Base-by-base conservation (phyloP, 2,329 filamentous ascomycete genomes). In the Sclerotinia minor region DNA sequence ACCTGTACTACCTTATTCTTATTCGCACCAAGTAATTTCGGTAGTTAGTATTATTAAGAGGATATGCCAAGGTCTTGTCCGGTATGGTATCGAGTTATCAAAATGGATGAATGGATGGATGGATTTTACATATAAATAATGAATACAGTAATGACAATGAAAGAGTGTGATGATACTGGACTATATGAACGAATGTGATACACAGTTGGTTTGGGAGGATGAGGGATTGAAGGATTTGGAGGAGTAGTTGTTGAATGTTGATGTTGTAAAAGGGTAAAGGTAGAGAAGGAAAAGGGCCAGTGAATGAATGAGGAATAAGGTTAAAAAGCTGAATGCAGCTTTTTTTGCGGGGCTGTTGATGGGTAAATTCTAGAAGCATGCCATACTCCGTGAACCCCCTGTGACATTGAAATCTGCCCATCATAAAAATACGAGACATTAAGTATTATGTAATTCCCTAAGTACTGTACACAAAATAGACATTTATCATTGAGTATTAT, bases 21-120 rank as follows among this genome's bases (percentile, higher is more conserved):
- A 5, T 49, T 47, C n/a, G 38, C 45, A 44, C 5, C 38, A 47
- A 55, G 38, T 57, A 65, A 65, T 65, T 57, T 65, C 63, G 50
- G 50, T 24, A 35, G 63, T 41, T 32, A n/a, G 7, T 44, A 19
- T 50, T n/a, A 24, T 44, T 57, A 21, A 38, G 21, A 55, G 35
- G 13, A 65, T 24, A 13, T 65, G 35, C 35, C 61, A 64, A 44
- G 44, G 44, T 35, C 24, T 61, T 17, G 58, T 49, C 49, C 24
- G 26, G 58, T n/a, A 35, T 60, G 26, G 58, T n/a, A 35, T 60
- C 21, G 41, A 21, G 17, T n/a, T 35, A 26, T 59, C 57, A 59
- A 32, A 59, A 41, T 60, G 17, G 19, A n/a, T 49, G 17, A 11
- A n/a, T 17, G 26, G 44, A 41, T 60, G 17, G 19, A n/a, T 49